Evolutionary conservation across 2,329 filamentous ascomycete genomes (phyloP), one percentile per base, ranked within the genome.

Genomic region (Colletotrichum sp.): DNA sequence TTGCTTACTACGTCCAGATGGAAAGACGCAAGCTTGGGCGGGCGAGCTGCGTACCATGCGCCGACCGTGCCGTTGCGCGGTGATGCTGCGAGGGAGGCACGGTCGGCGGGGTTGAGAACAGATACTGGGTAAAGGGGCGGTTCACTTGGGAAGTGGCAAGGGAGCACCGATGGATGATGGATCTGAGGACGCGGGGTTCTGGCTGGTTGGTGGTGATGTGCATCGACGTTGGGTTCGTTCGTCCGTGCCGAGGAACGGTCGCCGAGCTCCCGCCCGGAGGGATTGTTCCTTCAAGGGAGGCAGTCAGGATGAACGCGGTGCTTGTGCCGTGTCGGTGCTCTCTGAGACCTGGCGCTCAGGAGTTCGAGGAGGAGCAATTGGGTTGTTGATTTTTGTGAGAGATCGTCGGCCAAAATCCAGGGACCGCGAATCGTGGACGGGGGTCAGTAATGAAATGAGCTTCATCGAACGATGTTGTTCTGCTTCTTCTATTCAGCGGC

Each of bases 131-230:
- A 21, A 21, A 18, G 10, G 43, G 43, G n/a, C 6, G 18, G 43
- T 52, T 52, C 12, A 21, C n/a, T 7, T 52, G 43, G 3, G 6
- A 52, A 3, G 10, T 26, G 43, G 18, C n/a, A 21, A 21, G 0
- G 43, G 43, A 52, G n/a, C n/a, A 52, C n/a, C 43, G 43, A 52
- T 52, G 43, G 43, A 48, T 21, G 43, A 48, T 48, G 43, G 43
- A 52, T 21, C 43, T 52, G 43, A 21, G 43, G n/a, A 52, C 43
- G 10, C 12, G 10, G 6, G 43, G 10, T 1, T 21, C 6, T 52
- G n/a, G 10, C 12, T 52, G n/a, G 18, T n/a, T 3, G 43, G 43
- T 21, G n/a, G 43, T 26, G 43, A 52, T 21, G 43, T 24, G 43
- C 6, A 52, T 52, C 43, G 43, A 52, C n/a, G 43, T 52, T 24